Conservation (phyloP, 1,284 basidiomycete species). For the Sporisorium reilianum region DNA sequence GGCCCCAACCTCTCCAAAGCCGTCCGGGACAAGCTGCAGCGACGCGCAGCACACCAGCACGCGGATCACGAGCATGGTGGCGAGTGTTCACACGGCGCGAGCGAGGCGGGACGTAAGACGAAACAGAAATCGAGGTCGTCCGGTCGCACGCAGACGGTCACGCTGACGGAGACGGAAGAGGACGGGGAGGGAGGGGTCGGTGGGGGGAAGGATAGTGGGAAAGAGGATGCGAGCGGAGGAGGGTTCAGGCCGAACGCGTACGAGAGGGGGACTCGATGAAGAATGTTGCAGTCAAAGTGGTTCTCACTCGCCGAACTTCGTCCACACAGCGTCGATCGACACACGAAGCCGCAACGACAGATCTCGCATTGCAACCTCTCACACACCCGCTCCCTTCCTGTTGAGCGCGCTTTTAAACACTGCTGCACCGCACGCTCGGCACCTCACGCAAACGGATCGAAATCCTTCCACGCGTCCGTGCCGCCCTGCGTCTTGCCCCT, state of each 20-base stretch:
- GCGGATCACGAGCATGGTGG: not conserved
- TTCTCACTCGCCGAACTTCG: too few species aligned
- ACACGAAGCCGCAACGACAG: too few species aligned
- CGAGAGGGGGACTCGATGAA: constrained; percentile 29
- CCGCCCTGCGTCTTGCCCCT: not conserved
- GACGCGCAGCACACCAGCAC: constrained; percentile 5
- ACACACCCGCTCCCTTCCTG: too few species aligned
- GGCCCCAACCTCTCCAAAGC: constrained; percentile 9
- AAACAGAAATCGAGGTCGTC: constrained; percentile 7
- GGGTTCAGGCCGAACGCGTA: constrained; percentile 36
- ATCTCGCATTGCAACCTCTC: too few species aligned
- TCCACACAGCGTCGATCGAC: too few species aligned
- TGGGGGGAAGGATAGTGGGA: not conserved
- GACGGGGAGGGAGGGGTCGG: not conserved
- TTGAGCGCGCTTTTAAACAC: too few species aligned
- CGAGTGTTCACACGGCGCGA: not conserved
- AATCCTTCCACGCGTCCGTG: constrained; percentile 56
- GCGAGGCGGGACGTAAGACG: constrained; percentile 1
- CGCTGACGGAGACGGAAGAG: not conserved
- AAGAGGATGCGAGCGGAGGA: constrained; percentile 11
- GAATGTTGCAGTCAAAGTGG: too few species aligned
- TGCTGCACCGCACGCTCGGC: not conserved
- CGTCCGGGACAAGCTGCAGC: constrained; percentile 16
- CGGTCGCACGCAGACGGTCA: constrained; percentile 22
- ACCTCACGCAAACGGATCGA: constrained; percentile 51